These are phyloP conservation scores for Orbilia blumenaviensis DNA, from an alignment of 2,329 filamentous ascomycete species.

Conservation along the genomic window DNA sequence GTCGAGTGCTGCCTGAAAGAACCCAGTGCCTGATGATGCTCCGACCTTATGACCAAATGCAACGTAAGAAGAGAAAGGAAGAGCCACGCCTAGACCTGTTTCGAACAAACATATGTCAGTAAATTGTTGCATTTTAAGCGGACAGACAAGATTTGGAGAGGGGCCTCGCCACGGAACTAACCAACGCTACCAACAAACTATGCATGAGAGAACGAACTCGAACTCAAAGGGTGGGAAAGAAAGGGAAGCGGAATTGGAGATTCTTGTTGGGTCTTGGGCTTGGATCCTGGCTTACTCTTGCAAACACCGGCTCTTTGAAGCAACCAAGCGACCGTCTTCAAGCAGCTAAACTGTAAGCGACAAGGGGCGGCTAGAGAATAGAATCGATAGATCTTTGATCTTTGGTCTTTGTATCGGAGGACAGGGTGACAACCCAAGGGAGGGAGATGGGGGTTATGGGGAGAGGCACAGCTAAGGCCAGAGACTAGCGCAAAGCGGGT, in stretches of 20 bases:
- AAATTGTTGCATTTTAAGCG: constrained; percentile 45
- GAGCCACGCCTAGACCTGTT: not conserved
- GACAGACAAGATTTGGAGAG: constrained; percentile 19
- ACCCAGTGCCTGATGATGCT: not conserved
- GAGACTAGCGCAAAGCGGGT: not conserved
- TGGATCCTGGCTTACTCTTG: constrained; percentile 8
- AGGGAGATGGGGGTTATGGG: too few species aligned
- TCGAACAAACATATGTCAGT: constrained; percentile 24
- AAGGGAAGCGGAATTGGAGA: not conserved
- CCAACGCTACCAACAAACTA: constrained; percentile 51
- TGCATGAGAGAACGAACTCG: constrained; percentile 38
- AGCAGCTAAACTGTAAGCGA: constrained; percentile 31
- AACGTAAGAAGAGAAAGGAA: not conserved
- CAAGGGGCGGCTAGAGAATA: constrained; percentile 21
- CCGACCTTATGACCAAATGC: not conserved
- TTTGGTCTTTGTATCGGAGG: not conserved
- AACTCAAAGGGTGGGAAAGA: constrained; percentile 4
- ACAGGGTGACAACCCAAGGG: too few species aligned
- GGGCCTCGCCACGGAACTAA: constrained; percentile 1
- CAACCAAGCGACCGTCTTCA: not conserved
- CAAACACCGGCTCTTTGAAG: not conserved
- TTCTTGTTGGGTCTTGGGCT: constrained; percentile 10
- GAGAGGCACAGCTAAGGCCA: constrained; percentile 22
- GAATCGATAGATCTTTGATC: constrained; percentile 17
- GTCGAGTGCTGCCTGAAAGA: not conserved